Conservation (phyloP, 768 basidiomycete genomes). For the Daedaleopsis nitida region DNA sequence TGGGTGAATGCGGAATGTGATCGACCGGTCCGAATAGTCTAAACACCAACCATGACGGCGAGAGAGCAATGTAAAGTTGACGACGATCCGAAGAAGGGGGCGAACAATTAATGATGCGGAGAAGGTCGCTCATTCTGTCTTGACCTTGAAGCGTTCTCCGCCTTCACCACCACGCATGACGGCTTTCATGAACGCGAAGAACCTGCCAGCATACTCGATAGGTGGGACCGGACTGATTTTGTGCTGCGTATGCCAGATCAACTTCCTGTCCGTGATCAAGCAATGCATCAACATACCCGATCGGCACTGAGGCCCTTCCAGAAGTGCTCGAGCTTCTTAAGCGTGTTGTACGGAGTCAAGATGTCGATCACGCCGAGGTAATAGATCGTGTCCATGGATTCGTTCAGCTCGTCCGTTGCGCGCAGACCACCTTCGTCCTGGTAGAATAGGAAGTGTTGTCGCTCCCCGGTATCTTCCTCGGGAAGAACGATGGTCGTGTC, state of each 20-base stretch:
- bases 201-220: constrained; percentile 83
- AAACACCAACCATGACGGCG: constrained; percentile 6
- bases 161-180: constrained; percentile 83
- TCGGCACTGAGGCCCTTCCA: constrained; percentile 92
- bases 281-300: constrained; percentile 60
- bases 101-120: neutral
- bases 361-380: constrained; percentile 98
- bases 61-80: neutral
- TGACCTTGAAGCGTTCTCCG: constrained; percentile 42
- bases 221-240: constrained; percentile 95
- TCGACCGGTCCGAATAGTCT: constrained; percentile 5
- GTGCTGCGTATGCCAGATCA: constrained; percentile 52
- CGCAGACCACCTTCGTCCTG: constrained; percentile 94
- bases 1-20: constrained; percentile 1
- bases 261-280: neutral
- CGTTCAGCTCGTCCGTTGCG: constrained; percentile 87
- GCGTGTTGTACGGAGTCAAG: constrained; percentile 78
- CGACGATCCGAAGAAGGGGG: neutral
- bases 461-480: constrained; percentile 60
- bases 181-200: constrained; percentile 84
- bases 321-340: constrained; percentile 84
- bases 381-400: constrained; percentile 75
- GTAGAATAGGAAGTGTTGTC: constrained; percentile 86
- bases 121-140: neutral
- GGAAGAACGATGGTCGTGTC: constrained; percentile 53